Conservation (phyloP, 2,329 filamentous ascomycete genomes). For the Aspergillus calidoustus region DNA sequence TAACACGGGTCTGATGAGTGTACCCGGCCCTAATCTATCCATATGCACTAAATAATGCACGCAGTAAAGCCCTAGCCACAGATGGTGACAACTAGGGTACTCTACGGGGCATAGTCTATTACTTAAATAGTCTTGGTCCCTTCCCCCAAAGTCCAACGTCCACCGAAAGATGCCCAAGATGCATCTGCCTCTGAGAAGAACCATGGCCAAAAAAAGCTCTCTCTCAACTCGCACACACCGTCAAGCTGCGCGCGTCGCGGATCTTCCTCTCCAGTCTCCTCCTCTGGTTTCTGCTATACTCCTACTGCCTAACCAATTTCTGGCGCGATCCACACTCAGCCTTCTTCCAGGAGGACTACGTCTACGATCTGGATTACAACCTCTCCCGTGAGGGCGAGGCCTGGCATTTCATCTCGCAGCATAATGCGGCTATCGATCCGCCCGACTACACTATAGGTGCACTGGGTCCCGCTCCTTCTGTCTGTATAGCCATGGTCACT, state of each 20-base stretch:
- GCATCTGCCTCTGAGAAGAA: background rate
- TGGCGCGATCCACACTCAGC: slow-evolving; percentile 37
- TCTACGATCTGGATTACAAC: slow-evolving; percentile 34
- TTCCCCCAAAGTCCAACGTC: too few species aligned
- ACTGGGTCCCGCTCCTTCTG: slow-evolving; percentile 14
- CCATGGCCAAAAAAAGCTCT: background rate
- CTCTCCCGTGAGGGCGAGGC: slow-evolving; percentile 31
- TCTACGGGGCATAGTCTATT: too few species aligned
- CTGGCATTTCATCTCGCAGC: slow-evolving; percentile 24
- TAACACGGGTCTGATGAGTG: too few species aligned
- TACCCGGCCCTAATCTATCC: too few species aligned
- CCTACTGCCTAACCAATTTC: slow-evolving; percentile 26
- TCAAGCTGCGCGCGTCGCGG: slow-evolving; percentile 1
- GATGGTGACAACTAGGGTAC: too few species aligned
- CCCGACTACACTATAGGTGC: slow-evolving; percentile 3
- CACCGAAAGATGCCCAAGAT: too few species aligned
- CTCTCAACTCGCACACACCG: background rate
- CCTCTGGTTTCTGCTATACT: slow-evolving; percentile 22
- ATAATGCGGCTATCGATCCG: slow-evolving; percentile 25
- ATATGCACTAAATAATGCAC: too few species aligned
- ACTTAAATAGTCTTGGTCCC: too few species aligned
- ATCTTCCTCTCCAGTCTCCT: slow-evolving; percentile 7
- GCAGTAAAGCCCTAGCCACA: too few species aligned
- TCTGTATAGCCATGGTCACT: slow-evolving; percentile 32
- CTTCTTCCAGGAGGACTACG: slow-evolving; percentile 30